Percentiles rank a stretch among this genome's conserved stretches.
These are phyloP conservation scores for Aspergillus steynii DNA, from an alignment of 495 filamentous ascomycete genomes.

Conservation along the genomic window DNA sequence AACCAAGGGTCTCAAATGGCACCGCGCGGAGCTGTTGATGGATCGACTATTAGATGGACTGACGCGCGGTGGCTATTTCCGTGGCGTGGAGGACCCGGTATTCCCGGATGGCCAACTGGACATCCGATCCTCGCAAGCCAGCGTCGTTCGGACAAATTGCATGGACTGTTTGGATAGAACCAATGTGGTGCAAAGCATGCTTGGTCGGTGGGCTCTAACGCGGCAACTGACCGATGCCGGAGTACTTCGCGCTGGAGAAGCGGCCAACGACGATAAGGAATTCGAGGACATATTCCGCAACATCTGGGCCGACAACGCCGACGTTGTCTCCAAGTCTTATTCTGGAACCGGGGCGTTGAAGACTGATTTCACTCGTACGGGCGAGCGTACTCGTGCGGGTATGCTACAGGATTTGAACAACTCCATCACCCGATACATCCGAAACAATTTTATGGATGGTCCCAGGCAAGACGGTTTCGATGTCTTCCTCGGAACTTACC, in stretches of 20 bases:
- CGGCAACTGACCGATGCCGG: slow-evolving; percentile 82
- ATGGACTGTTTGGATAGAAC: slow-evolving; percentile 99
- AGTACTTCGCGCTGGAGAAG: slow-evolving; percentile 68
- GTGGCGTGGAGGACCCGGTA: slow-evolving; percentile 81
- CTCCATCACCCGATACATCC: slow-evolving; percentile 78
- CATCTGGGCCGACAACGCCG: slow-evolving; percentile 97
- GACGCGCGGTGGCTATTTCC: slow-evolving; percentile 82
- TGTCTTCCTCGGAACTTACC: slow-evolving; percentile 83
- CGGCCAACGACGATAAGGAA: slow-evolving; percentile 64
- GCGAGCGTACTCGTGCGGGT: slow-evolving; percentile 79
- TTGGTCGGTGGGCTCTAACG: slow-evolving; percentile 84
- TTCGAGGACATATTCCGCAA: slow-evolving; percentile 93
- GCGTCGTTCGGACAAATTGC: slow-evolving; percentile 94
- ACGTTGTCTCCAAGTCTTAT: slow-evolving; percentile 88
- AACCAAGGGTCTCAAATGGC: slow-evolving; percentile 91
- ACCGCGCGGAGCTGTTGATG: slow-evolving; percentile 83
- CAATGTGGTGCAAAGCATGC: slow-evolving; percentile 95
- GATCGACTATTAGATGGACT: slow-evolving; percentile 75
- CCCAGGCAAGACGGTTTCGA: slow-evolving; percentile 94
- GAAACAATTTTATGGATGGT: slow-evolving; percentile 91
- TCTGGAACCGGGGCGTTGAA: slow-evolving; percentile 95
- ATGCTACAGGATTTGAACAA: slow-evolving; percentile 80
- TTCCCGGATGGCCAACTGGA: slow-evolving; percentile 69
- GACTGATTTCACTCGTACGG: slow-evolving; percentile 91
- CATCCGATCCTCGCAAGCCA: slow-evolving; percentile 73